These are phyloP conservation scores for Aspergillus ostianus DNA, from an alignment of 495 filamentous ascomycete species.

Conservation along the genomic window DNA sequence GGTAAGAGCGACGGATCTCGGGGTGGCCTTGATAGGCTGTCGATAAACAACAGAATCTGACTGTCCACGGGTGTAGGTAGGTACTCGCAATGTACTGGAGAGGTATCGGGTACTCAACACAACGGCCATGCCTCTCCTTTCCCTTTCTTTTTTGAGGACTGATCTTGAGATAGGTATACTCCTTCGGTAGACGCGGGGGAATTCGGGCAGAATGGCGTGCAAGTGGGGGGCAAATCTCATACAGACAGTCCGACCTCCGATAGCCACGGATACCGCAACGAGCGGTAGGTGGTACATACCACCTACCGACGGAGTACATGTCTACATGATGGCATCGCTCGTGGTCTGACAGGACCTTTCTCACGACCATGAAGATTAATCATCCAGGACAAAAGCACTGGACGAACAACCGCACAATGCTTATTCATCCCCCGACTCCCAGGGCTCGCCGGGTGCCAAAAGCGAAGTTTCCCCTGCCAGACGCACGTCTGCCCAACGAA, in stretches of 20 bases:
- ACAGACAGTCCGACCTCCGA: background rate
- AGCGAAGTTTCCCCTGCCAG: conserved; percentile 12
- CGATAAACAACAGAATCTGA: conserved; percentile 8
- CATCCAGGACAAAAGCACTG: background rate
- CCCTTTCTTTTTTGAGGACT: too few species aligned
- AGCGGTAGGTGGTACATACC: background rate
- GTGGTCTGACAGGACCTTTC: background rate
- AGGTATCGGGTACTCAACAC: background rate
- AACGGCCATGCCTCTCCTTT: too few species aligned
- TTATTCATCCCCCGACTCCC: conserved; percentile 20
- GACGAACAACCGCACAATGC: conserved; percentile 7
- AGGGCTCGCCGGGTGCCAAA: conserved; percentile 8
- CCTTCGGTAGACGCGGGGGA: background rate
- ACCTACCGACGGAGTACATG: background rate
- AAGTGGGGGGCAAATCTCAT: background rate
- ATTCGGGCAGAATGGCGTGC: background rate
- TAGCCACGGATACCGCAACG: background rate
- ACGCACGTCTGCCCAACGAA: conserved; percentile 53
- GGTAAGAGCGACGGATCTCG: conserved; percentile 5
- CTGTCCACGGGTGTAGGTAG: too few species aligned
- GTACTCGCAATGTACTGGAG: too few species aligned
- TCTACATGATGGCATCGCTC: background rate
- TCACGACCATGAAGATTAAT: background rate
- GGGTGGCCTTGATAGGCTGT: conserved; percentile 27
- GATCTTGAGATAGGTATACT: too few species aligned